Percentiles rank a stretch among this genome's conserved stretches.
phyloP scores from a whole-genome alignment of 2,329 filamentous ascomycete genomes.

The Fusarium incarnatum region DNA sequence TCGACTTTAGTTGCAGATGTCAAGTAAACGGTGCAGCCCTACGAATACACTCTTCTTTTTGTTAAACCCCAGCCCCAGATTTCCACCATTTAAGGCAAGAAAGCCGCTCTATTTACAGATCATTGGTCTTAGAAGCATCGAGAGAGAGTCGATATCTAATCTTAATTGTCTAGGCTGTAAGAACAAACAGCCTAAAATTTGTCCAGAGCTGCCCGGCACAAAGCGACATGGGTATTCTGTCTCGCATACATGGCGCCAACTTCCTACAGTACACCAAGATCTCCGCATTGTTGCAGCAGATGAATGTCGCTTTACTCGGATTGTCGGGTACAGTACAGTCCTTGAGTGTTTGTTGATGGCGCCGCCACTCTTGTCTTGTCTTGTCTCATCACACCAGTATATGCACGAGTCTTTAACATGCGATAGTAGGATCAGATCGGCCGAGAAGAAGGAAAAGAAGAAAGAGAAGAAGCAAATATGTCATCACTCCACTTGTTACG shows the following conservation, averaged over 20 bases:
- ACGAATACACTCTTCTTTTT: slow-evolving; percentile 3
- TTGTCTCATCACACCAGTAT: background rate
- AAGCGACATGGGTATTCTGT: background rate
- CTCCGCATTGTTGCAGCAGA: slow-evolving; percentile 5
- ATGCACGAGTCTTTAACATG: background rate
- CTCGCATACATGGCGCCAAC: background rate
- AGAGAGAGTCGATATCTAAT: background rate
- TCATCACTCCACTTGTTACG: background rate
- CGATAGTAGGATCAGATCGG: background rate
- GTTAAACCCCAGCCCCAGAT: slow-evolving; percentile 9
- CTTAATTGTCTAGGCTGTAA: background rate
- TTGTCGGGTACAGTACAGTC: slow-evolving; percentile 8
- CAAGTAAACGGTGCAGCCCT: background rate
- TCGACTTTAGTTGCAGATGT: background rate
- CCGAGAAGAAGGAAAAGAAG: slow-evolving; percentile 3
- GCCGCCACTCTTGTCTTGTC: slow-evolving; percentile 21
- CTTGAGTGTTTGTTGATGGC: slow-evolving; percentile 12
- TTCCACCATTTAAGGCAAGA: background rate
- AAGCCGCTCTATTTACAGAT: background rate
- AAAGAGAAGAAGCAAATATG: slow-evolving; percentile 7
- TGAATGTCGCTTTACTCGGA: slow-evolving; percentile 6
- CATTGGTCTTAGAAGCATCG: background rate
- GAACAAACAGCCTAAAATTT: background rate
- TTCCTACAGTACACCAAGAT: background rate
- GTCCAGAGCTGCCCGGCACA: background rate